A percentile compares a stretch with the other conserved stretches of the same genome.
phyloP scores from a whole-genome alignment of 75 land plant genomes.

The Pinus albicaulis region DNA sequence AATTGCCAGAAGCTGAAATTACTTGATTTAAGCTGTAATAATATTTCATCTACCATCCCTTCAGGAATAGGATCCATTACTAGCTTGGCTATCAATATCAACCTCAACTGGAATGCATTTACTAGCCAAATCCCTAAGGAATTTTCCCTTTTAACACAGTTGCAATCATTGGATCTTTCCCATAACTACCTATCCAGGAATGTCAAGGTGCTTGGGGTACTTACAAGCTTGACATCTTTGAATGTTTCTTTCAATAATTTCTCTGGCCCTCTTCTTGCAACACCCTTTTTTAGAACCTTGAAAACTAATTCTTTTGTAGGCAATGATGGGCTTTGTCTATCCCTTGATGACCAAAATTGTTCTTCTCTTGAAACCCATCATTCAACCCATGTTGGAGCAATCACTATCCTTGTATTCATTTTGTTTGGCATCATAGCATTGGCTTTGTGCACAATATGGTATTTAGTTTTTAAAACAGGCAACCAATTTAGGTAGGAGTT shows the following conservation, averaged over 20 bases:
- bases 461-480: constrained; percentile 30
- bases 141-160: constrained; percentile 53
- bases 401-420: constrained; percentile 34
- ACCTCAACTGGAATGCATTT: constrained; percentile 71
- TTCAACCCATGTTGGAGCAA: constrained; percentile 34
- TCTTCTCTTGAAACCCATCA: constrained; percentile 27
- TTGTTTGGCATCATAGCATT: constrained; percentile 41
- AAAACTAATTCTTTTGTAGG: constrained; percentile 33
- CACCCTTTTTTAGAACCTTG: constrained; percentile 70
- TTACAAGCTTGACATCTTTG: constrained; percentile 72
- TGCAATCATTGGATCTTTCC: constrained; percentile 82
- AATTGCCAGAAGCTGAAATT: constrained; percentile 68
- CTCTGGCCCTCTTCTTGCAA: constrained; percentile 75
- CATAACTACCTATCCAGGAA: constrained; percentile 56
- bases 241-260: constrained; percentile 81
- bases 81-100: constrained; percentile 67
- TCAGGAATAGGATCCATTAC: constrained; percentile 56
- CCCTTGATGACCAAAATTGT: constrained; percentile 57
- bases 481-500: constrained; percentile 34
- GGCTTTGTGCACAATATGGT: constrained; percentile 31
- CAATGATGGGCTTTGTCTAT: constrained; percentile 62
- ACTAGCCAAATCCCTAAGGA: constrained; percentile 62
- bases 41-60: constrained; percentile 62
- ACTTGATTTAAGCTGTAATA: constrained; percentile 75
- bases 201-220: constrained; percentile 49